Percentiles rank a stretch among this genome's conserved stretches.
phyloP scores from a whole-genome alignment of 768 basidiomycete species.

The Asterophora lycoperdoides region DNA sequence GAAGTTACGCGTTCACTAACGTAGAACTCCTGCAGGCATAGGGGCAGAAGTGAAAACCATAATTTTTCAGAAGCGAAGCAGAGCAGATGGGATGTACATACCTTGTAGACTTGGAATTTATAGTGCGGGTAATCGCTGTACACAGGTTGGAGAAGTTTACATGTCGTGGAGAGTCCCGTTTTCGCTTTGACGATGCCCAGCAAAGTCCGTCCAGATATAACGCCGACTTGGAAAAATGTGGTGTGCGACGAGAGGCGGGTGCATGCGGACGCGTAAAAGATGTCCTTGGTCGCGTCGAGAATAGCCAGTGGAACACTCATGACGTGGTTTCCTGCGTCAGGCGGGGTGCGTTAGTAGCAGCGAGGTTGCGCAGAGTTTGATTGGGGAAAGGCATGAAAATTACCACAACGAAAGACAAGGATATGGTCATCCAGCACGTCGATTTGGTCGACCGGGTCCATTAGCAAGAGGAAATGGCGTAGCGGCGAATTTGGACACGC shows the following conservation, averaged over 20 bases:
- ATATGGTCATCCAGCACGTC: conserved; percentile 75
- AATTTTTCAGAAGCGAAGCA: too few relatives aligned
- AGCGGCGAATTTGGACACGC: conserved; percentile 2
- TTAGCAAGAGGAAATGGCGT: conserved; percentile 3
- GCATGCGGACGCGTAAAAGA: conserved; percentile 1
- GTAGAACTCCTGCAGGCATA: conserved; percentile 61
- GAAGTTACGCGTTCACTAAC: conserved; percentile 75
- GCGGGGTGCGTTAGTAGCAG: not conserved
- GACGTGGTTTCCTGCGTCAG: conserved; percentile 8
- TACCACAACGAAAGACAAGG: conserved; percentile 70
- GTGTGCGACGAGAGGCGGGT: conserved; percentile 23
- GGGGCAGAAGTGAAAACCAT: too few relatives aligned
- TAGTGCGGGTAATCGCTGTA: not conserved
- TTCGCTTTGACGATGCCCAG: conserved; percentile 44
- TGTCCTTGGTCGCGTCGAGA: too few relatives aligned
- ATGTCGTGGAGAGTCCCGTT: conserved; percentile 39
- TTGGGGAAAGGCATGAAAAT: conserved; percentile 1
- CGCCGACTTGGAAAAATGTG: conserved; percentile 23
- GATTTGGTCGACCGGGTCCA: conserved; percentile 55
- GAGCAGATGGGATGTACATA: too few relatives aligned
- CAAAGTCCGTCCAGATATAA: conserved; percentile 44
- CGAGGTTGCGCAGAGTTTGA: too few relatives aligned
- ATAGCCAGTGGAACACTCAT: conserved; percentile 7
- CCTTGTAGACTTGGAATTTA: conserved; percentile 6
- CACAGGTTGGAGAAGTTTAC: conserved; percentile 13